Percentiles rank a stretch among this genome's conserved stretches.
Conservation (phyloP, 2,329 filamentous ascomycete species). For the Aspergillus pseudoterreus region DNA sequence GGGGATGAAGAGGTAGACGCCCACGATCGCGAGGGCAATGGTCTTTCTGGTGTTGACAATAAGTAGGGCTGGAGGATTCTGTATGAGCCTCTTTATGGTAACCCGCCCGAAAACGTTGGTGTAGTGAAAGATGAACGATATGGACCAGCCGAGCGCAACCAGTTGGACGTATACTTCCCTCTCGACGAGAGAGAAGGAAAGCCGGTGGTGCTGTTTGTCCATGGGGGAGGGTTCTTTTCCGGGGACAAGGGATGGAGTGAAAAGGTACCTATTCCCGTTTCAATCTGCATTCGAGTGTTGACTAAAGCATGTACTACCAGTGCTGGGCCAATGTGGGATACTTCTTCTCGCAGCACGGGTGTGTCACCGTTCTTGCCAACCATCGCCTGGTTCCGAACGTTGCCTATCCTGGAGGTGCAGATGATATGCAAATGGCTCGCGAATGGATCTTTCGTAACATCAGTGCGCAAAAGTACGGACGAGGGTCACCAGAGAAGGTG, state of each 20-base stretch:
- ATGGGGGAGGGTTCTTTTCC: conserved; percentile 6
- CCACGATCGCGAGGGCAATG: neutral
- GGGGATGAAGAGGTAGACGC: conserved; percentile 4
- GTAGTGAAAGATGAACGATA: neutral
- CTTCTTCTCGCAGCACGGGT: conserved; percentile 2
- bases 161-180: conserved; percentile 1
- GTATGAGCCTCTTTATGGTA: neutral
- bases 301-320: neutral
- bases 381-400: conserved; percentile 7
- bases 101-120: neutral
- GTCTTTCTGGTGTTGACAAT: neutral
- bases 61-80: neutral
- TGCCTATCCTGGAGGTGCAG: conserved; percentile 4
- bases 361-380: conserved; percentile 2
- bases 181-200: neutral
- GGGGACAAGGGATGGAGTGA: conserved; percentile 7
- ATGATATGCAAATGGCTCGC: conserved; percentile 6
- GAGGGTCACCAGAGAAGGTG: neutral
- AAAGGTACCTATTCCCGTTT: neutral
- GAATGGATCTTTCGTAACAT: conserved; percentile 8
- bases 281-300: neutral
- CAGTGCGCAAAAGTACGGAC: neutral
- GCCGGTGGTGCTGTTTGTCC: conserved; percentile 4
- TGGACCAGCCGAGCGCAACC: conserved; percentile 4
- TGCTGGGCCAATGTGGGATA: conserved; percentile 3